Conservation (phyloP, 2,329 filamentous ascomycete species). For the Didymella glomerata region DNA sequence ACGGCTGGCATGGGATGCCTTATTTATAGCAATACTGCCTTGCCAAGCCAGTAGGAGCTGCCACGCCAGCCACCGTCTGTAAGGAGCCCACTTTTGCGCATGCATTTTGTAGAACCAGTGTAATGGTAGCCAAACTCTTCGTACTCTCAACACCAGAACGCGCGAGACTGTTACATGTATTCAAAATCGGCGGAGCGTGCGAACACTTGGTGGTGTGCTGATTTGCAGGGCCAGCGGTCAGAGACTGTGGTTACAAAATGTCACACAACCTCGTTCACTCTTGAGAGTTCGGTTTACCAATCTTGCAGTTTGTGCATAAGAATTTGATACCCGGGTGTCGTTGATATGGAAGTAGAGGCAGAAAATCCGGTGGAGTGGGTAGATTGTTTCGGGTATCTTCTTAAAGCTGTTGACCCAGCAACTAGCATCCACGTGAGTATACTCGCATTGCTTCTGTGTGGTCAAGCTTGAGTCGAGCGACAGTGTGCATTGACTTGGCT, state of each 20-base stretch:
- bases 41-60: slow-evolving; percentile 9
- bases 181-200: not conserved
- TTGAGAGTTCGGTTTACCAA: not conserved
- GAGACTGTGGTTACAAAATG: not conserved
- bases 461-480: not conserved
- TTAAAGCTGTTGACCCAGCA: not conserved
- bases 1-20: slow-evolving; percentile 5
- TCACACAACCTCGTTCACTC: not conserved
- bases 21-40: slow-evolving; percentile 8
- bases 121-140: not conserved
- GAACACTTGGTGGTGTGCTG: not conserved
- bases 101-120: not conserved
- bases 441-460: not conserved
- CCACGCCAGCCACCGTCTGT: slow-evolving; percentile 4
- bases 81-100: not conserved
- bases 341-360: not conserved
- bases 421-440: not conserved
- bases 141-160: not conserved
- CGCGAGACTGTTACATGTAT: not conserved
- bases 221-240: not conserved
- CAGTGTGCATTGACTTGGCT: not conserved
- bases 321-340: not conserved
- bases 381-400: not conserved
- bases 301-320: not conserved
- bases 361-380: not conserved